phyloP scores from a whole-genome alignment of 140 eudicot species.

The Stevia rebaudiana region DNA sequence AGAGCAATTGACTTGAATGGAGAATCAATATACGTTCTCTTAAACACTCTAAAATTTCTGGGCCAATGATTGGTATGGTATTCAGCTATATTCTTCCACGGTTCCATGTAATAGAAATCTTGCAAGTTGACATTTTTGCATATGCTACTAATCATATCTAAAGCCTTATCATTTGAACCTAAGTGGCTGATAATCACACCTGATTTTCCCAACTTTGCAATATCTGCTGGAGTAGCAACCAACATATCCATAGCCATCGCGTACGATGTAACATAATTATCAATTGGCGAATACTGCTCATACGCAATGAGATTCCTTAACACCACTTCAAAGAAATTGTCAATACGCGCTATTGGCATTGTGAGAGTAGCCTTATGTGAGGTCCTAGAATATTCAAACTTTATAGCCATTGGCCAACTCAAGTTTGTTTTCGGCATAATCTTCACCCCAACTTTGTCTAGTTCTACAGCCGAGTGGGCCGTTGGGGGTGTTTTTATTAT shows the following conservation, averaged over 20 bases:
- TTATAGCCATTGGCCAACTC: constrained; percentile 1
- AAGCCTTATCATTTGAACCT: constrained; percentile 21
- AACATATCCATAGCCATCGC: constrained; percentile 27
- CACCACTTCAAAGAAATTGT: constrained; percentile 19
- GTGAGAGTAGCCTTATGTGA: constrained; percentile 11
- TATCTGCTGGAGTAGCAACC: constrained; percentile 19
- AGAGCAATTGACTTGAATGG: constrained; percentile 5
- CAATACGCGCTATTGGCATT: constrained; percentile 7
- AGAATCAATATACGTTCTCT: not conserved
- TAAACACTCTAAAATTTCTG: not conserved
- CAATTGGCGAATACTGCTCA: constrained; percentile 16
- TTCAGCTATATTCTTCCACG: constrained; percentile 11
- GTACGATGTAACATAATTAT: constrained; percentile 17
- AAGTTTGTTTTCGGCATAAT: constrained; percentile 1
- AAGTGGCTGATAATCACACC: constrained; percentile 13
- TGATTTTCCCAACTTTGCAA: constrained; percentile 1
- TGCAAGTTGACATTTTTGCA: constrained; percentile 11
- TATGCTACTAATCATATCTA: constrained; percentile 18
- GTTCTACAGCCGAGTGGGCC: constrained; percentile 4
- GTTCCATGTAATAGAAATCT: constrained; percentile 11
- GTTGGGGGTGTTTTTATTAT: not conserved
- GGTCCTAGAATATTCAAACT: not conserved
- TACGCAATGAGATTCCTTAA: constrained; percentile 23
- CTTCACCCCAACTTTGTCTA: constrained; percentile 13
- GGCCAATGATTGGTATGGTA: constrained; percentile 16